phyloP scores from a whole-genome alignment of 345 rosid species.

The Melaleuca quinquenervia region DNA sequence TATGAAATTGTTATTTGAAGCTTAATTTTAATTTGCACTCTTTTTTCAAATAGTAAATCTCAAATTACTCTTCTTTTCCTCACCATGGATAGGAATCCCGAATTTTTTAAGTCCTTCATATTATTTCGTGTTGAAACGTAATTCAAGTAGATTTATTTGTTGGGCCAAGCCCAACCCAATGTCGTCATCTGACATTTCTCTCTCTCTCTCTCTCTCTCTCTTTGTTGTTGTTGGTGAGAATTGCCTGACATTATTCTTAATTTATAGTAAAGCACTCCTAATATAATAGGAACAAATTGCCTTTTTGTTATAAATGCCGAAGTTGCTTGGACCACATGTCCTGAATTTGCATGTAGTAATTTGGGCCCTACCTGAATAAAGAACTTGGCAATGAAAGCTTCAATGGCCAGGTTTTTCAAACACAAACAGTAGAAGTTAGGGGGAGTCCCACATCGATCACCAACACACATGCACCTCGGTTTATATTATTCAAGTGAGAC shows the following conservation, averaged over 20 bases:
- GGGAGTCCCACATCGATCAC: neutral
- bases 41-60: too few species aligned
- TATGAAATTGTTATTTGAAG: too few species aligned
- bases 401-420: neutral
- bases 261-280: neutral
- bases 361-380: neutral
- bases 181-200: neutral
- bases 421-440: neutral
- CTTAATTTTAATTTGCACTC: too few species aligned
- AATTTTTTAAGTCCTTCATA: too few species aligned
- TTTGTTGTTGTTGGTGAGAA: too few species aligned
- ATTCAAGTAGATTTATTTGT: neutral
- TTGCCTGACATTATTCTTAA: neutral
- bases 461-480: neutral
- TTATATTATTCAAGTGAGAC: neutral
- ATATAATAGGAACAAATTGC: neutral
- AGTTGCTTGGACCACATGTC: neutral
- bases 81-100: too few species aligned
- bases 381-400: neutral
- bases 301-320: neutral
- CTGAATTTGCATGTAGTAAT: neutral
- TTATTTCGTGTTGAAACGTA: neutral
- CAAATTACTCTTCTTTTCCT: too few species aligned
- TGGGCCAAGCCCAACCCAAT: neutral
- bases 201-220: too few species aligned